These are phyloP conservation scores for Starmera quercuum DNA, from an alignment of 805 yeast genomes.

Conservation along the genomic window DNA sequence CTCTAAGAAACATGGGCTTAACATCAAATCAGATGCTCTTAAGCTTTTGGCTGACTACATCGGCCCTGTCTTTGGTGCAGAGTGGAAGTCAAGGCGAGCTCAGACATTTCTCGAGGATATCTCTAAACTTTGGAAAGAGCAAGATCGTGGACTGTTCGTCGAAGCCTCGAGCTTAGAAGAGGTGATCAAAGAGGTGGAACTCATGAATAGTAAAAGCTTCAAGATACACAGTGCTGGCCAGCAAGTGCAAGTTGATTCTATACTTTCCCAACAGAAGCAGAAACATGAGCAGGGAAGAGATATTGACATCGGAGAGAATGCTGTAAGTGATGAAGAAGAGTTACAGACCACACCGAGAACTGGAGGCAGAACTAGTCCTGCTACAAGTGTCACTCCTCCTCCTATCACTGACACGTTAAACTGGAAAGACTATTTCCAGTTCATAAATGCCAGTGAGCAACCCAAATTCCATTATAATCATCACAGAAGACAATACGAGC, in stretches of 20 bases:
- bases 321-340: slow-evolving; percentile 10
- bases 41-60: slow-evolving; percentile 64
- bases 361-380: slow-evolving; percentile 14
- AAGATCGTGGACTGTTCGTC: slow-evolving; percentile 78
- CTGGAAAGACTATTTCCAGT: slow-evolving; percentile 69
- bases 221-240: slow-evolving; percentile 1
- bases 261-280: not conserved
- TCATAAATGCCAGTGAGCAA: slow-evolving; percentile 57
- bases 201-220: slow-evolving; percentile 12
- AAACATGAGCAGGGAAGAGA: slow-evolving; percentile 3
- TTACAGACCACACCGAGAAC: not conserved
- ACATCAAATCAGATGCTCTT: slow-evolving; percentile 81
- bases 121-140: slow-evolving; percentile 80
- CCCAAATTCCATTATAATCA: slow-evolving; percentile 59
- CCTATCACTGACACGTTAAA: slow-evolving; percentile 28
- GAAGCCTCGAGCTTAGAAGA: slow-evolving; percentile 65
- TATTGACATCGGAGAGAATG: slow-evolving; percentile 3
- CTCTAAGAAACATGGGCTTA: slow-evolving; percentile 88
- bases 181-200: slow-evolving; percentile 52
- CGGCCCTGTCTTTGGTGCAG: slow-evolving; percentile 72
- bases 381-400: slow-evolving; percentile 19
- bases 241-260: slow-evolving; percentile 1
- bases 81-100: slow-evolving; percentile 70
- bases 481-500: slow-evolving; percentile 52
- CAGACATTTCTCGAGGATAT: slow-evolving; percentile 67